Evolutionary conservation across 2,329 filamentous ascomycete species (phyloP), one percentile per base, ranked within the genome.

Genomic region (Cercospora sp.): DNA sequence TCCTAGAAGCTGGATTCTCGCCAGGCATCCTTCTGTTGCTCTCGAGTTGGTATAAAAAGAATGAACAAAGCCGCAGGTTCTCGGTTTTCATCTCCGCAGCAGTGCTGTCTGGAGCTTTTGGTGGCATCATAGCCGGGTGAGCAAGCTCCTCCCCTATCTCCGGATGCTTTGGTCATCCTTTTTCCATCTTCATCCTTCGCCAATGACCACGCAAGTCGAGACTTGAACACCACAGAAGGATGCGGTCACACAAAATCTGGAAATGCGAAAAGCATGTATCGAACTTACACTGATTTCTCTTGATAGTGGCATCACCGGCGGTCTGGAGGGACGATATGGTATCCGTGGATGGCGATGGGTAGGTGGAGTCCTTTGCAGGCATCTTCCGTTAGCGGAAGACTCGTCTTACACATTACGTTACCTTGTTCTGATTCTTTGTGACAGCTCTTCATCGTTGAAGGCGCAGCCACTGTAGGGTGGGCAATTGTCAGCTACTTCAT

Each of bases 21-120:
- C 86, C 86, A 0, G 86, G 86, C 28, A 82, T 87, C 53, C 78
- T 86, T 57, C 82, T 84, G 57, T 86, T 82, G 33, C 33, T 40
- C 5, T 16, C 12, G 5, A 40, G 33, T 0, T 89, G 87, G 86
- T 89, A 89, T 73, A 84, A 85, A 68, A 84, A 82, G 60, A 82
- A 83, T 12, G 87, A 89, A 71, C 82, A 88, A 51, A 40, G 33
- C 33, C 33, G 33, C 33, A 40, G 33, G 7, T 40, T 40, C 83
- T 84, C 0, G 86, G 76, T 89, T 1, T 88, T 87, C 71, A 85
- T 87, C 68, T 85, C 86, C n/a, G 85, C 84, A 1, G 85, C 85
- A 0, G 84, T 88, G 2, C 79, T 86, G 2, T 85, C 81, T 0
- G 84, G 84, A n/a, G 85, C 84, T 1, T 87, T 84, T 60, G 78